Evolutionary conservation across 257 asterid species (phyloP).

Genomic region (Solanum lignicaule): DNA sequence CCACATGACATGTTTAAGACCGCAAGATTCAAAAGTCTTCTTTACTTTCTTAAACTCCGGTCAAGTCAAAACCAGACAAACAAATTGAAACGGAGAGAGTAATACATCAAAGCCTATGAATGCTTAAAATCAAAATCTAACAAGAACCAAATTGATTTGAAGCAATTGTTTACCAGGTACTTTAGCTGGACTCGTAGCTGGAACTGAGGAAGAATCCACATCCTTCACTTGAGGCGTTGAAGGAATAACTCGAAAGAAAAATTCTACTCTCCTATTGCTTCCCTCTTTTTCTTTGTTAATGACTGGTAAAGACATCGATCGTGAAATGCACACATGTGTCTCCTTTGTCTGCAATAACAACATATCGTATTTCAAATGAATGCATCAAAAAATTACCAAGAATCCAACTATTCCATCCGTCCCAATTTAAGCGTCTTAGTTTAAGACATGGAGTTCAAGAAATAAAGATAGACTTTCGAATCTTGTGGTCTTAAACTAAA

Average conservation of each 20-base stretch:
- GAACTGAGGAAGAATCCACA: slow-evolving; percentile 23
- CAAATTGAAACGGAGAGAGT: not conserved
- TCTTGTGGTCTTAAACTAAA: not conserved
- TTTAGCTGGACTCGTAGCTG: slow-evolving; percentile 13
- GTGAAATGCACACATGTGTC: slow-evolving; percentile 30
- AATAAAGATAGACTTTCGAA: not conserved
- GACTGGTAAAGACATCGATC: slow-evolving; percentile 71
- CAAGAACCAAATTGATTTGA: not conserved
- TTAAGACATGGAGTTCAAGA: not conserved
- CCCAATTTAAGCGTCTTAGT: not conserved
- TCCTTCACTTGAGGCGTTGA: slow-evolving; percentile 57
- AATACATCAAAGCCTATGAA: not conserved
- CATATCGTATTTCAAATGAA: not conserved
- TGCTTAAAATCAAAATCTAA: not conserved
- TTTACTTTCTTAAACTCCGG: no score
- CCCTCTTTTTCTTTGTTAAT: slow-evolving; percentile 36
- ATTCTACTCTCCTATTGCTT: slow-evolving; percentile 36
- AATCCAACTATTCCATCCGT: not conserved
- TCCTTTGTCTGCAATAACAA: slow-evolving; percentile 35
- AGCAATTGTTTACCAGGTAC: slow-evolving; percentile 32
- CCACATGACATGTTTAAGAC: not conserved
- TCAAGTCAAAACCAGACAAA: not conserved
- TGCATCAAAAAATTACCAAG: not conserved
- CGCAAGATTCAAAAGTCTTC: no score
- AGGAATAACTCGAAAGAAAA: slow-evolving; percentile 72